phyloP scores from a whole-genome alignment of 2,329 filamentous ascomycete genomes.

The Talaromyces atroroseus region DNA sequence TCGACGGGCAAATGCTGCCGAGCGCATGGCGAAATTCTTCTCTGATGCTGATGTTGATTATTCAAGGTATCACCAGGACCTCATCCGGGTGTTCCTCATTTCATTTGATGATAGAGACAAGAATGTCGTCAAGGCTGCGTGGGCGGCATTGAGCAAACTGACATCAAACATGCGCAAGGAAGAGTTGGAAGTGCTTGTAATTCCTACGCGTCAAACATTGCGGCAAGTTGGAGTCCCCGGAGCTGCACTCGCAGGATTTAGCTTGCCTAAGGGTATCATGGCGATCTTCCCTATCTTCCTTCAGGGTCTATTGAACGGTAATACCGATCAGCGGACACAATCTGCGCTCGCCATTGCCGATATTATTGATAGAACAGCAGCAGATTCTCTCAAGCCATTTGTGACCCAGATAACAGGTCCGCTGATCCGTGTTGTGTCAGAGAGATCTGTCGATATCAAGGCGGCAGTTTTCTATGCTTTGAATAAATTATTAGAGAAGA shows the following conservation, averaged over 20 bases:
- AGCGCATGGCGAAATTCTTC: slow-evolving; percentile 84
- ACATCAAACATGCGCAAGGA: slow-evolving; percentile 90
- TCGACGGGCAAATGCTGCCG: slow-evolving; percentile 70
- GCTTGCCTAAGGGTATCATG: slow-evolving; percentile 91
- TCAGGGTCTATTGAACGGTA: slow-evolving; percentile 96
- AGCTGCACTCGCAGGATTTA: slow-evolving; percentile 78
- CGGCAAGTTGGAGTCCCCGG: slow-evolving; percentile 85
- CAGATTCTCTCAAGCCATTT: slow-evolving; percentile 83
- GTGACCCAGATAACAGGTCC: slow-evolving; percentile 97
- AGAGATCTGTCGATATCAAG: slow-evolving; percentile 93
- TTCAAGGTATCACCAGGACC: slow-evolving; percentile 91
- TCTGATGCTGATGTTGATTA: slow-evolving; percentile 75
- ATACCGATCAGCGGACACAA: slow-evolving; percentile 83
- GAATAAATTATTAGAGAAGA: slow-evolving; percentile 94
- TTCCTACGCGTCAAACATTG: slow-evolving; percentile 78
- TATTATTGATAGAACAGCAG: slow-evolving; percentile 85
- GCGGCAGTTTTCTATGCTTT: slow-evolving; percentile 86
- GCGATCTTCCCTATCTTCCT: slow-evolving; percentile 94
- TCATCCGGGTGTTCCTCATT: slow-evolving; percentile 82
- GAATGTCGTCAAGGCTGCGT: slow-evolving; percentile 82
- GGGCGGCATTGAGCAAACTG: slow-evolving; percentile 78
- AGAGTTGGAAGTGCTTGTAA: slow-evolving; percentile 91
- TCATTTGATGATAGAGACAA: slow-evolving; percentile 84
- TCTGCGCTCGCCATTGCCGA: slow-evolving; percentile 92
- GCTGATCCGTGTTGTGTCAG: slow-evolving; percentile 93